Evolutionary conservation across 2,329 filamentous ascomycete genomes (phyloP).

Genomic region (Neonectria punicea): DNA sequence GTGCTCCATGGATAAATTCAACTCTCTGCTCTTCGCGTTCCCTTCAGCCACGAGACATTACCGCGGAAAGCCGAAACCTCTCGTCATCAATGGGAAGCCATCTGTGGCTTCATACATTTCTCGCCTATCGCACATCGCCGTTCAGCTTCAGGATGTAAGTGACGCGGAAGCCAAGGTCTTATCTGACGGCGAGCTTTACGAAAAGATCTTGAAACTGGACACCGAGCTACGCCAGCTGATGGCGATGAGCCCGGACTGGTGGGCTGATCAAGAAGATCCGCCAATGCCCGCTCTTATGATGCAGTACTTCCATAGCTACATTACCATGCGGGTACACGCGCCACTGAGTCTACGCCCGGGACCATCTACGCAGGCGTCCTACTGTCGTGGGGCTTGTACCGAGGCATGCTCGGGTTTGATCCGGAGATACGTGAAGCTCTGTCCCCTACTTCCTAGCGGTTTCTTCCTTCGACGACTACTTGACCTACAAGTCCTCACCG

Average conservation of each 20-base stretch:
- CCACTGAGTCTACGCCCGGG: not conserved
- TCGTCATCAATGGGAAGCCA: not conserved
- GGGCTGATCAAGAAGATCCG: not conserved
- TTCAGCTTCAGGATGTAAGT: not conserved
- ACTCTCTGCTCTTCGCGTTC: not conserved
- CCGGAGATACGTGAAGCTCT: not conserved
- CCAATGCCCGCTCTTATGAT: not conserved
- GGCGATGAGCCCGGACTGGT: not conserved
- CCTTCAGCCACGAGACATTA: not conserved
- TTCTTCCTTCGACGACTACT: not conserved
- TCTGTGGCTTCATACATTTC: not conserved
- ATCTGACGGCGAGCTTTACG: not conserved
- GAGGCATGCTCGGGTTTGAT: not conserved
- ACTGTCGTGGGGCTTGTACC: not conserved
- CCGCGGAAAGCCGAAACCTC: not conserved
- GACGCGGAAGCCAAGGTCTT: not conserved
- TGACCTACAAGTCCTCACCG: not conserved
- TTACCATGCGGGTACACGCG: not conserved
- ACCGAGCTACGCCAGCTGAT: not conserved
- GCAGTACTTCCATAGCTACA: not conserved
- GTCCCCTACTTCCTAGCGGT: not conserved
- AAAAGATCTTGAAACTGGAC: not conserved
- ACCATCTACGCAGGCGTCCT: not conserved
- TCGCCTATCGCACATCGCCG: not conserved
- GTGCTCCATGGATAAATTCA: conserved; percentile 3